Base-by-base conservation (phyloP, 257 asterid genomes). In the Solanum tacnaense region DNA sequence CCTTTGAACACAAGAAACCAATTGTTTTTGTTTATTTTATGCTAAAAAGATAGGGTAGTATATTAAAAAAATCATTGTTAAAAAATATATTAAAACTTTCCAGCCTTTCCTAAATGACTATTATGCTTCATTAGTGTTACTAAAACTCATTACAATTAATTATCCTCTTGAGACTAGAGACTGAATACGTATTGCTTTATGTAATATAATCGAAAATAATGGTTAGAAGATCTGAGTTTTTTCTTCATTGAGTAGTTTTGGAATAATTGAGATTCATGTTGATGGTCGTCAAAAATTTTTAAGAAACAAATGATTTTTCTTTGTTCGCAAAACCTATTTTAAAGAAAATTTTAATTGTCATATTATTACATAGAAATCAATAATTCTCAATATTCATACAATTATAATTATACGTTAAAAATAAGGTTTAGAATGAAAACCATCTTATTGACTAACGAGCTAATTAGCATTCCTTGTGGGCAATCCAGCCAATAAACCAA, bases 1-100 rank as follows among this genome's bases (percentile, higher is more conserved):
- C 62, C 85, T 81, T 81, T 81, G 85, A 81, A 29, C 25, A 81
- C 27, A 81, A 81, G 85, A 44, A 81, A 46, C 62, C 29, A 81
- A 29, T 46, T 44, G 2, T 5, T 29, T 18, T 81, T 3, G 1
- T 46, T 46, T 46, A 18, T 7, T 15, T 70, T 78, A 25, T 7
- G 85, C 67, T 44, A 44, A 38, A 75, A 39, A 74, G 23, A 35
- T 18, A 35, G n/a, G 36, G 13, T 58, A 58, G 67, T 58, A 36
- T 23, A 36, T 13, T 76, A 12, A 23, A 3, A 75, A 13, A 34
- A 31, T 3, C 12, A 38, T 23, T 58, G 67, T 58, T 58, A 0
- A 58, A 20, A 7, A 58, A 7, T 58, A 58, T 58, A 58, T 58
- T 20, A 20, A 58, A 58, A 58, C 67, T 58, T 58, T 20, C 67